These are phyloP conservation scores for Mycena filopes DNA, from an alignment of 768 basidiomycete species.

Conservation along the genomic window DNA sequence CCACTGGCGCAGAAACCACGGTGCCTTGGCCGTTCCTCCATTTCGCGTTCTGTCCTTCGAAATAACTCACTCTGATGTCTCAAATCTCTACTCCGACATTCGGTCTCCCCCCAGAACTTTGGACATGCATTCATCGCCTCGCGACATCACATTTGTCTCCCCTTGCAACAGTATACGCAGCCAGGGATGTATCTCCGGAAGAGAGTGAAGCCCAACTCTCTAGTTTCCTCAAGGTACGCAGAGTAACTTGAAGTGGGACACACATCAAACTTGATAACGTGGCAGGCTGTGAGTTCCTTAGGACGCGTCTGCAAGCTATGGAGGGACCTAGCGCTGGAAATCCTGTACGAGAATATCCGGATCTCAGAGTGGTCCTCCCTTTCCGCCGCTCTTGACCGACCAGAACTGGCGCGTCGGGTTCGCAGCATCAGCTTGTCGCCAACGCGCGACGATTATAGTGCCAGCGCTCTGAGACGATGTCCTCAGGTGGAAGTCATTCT, in stretches of 20 bases:
- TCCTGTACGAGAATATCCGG: conserved; percentile 16
- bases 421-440: conserved; percentile 20
- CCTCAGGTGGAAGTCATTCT: conserved; percentile 3
- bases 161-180: background rate
- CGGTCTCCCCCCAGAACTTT: conserved; percentile 9
- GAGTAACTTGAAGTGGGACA: background rate
- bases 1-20: no score
- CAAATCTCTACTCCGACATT: no score
- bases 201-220: background rate
- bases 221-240: background rate
- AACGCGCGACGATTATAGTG: conserved; percentile 18
- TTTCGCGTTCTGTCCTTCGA: background rate
- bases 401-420: background rate
- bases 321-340: conserved; percentile 7
- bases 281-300: background rate
- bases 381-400: background rate
- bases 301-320: conserved; percentile 15
- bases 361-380: background rate
- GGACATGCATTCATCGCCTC: conserved; percentile 17
- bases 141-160: background rate
- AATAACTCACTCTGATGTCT: no score
- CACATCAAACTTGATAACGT: background rate
- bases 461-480: background rate
- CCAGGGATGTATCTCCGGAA: background rate
- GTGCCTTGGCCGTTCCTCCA: no score